A percentile compares a stretch with the other conserved stretches of the same genome.
Evolutionary conservation across 257 asterid species (phyloP).

Genomic region (Penstemon eatonii): DNA sequence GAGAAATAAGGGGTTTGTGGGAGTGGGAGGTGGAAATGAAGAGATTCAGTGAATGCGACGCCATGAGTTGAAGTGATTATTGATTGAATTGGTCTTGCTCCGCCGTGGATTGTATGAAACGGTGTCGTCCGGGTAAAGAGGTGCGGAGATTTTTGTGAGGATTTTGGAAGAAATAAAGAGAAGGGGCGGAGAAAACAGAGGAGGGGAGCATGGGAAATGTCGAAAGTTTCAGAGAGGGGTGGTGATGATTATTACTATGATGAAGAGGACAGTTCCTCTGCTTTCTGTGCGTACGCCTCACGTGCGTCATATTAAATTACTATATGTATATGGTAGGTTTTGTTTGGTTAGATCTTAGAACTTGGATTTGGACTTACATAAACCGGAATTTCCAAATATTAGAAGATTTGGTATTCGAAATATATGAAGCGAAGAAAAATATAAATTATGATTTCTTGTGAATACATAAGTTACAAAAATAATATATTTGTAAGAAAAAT

Average conservation of each 20-base stretch:
- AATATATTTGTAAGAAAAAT: too few species aligned
- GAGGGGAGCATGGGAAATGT: slow-evolving; percentile 5
- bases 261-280: too few species aligned
- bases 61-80: neutral
- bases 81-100: slow-evolving; percentile 11
- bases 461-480: too few species aligned
- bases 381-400: too few species aligned
- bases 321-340: too few species aligned
- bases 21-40: slow-evolving; percentile 47
- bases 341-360: too few species aligned
- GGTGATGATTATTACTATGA: too few species aligned
- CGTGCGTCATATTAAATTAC: neutral
- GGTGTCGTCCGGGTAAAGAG: neutral
- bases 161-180: neutral
- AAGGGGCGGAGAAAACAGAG: slow-evolving; percentile 11
- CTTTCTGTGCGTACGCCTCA: neutral
- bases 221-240: neutral
- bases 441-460: too few species aligned
- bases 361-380: too few species aligned
- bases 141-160: neutral
- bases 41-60: slow-evolving; percentile 49
- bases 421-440: too few species aligned
- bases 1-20: slow-evolving; percentile 39
- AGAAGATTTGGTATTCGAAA: too few species aligned
- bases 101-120: slow-evolving; percentile 22